phyloP scores from a whole-genome alignment of 2,329 filamentous ascomycete genomes.

The Parastagonospora avenae region DNA sequence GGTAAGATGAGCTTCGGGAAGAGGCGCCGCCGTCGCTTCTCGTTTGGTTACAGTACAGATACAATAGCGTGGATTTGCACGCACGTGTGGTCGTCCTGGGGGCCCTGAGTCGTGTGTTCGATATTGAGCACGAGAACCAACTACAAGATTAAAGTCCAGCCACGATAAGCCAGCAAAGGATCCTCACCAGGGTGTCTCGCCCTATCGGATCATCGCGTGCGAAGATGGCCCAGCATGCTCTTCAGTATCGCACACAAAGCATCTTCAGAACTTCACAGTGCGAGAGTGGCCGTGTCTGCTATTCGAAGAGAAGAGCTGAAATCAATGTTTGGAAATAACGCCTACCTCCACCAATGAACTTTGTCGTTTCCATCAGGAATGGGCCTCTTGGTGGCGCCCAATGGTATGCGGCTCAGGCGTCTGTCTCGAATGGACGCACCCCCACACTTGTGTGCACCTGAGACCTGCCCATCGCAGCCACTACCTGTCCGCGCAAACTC shows the following conservation, averaged over 20 bases:
- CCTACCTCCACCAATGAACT: slow-evolving; percentile 13
- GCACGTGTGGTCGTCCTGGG: slow-evolving; percentile 18
- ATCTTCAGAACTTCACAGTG: background rate
- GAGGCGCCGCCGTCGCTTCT: slow-evolving; percentile 25
- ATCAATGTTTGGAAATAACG: background rate
- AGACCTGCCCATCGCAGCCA: slow-evolving; percentile 37
- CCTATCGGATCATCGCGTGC: background rate
- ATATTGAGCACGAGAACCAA: slow-evolving; percentile 19
- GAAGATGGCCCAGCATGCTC: background rate
- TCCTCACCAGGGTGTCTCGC: slow-evolving; percentile 27
- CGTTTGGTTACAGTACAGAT: slow-evolving; percentile 8
- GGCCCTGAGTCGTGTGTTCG: slow-evolving; percentile 10
- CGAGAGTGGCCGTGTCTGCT: background rate
- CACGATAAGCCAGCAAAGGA: slow-evolving; percentile 24
- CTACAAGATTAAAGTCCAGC: slow-evolving; percentile 15
- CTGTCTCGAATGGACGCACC: slow-evolving; percentile 28
- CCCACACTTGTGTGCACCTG: slow-evolving; percentile 40
- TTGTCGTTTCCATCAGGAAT: slow-evolving; percentile 8
- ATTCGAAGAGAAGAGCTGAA: background rate
- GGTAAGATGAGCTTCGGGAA: slow-evolving; percentile 23
- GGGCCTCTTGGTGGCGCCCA: slow-evolving; percentile 20
- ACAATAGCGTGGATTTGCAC: slow-evolving; percentile 17
- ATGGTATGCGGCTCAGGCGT: slow-evolving; percentile 32
- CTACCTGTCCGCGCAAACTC: slow-evolving; percentile 34
- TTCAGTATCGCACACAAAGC: background rate